Conservation (phyloP, 352 stramenopile species). For the Phytophthora pistaciae region DNA sequence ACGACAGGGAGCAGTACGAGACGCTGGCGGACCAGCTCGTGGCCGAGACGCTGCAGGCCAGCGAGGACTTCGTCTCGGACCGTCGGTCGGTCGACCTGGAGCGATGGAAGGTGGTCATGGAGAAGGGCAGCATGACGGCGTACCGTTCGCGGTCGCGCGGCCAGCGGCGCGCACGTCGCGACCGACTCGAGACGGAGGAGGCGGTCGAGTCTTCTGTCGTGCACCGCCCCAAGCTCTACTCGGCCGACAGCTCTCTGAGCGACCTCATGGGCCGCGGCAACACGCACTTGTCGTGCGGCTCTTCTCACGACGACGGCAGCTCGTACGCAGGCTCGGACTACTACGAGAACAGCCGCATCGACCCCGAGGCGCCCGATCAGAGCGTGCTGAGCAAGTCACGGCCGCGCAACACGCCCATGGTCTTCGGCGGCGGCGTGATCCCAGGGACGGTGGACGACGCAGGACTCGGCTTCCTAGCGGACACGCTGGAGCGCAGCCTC, state of each 20-base stretch:
- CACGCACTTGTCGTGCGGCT: slow-evolving; percentile 31
- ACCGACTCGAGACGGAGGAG: slow-evolving; percentile 30
- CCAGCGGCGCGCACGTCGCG: slow-evolving; percentile 11
- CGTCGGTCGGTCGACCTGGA: slow-evolving; percentile 26
- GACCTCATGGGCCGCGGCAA: slow-evolving; percentile 31
- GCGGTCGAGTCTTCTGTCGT: slow-evolving; percentile 33
- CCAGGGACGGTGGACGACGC: slow-evolving; percentile 44
- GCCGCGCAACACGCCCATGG: slow-evolving; percentile 29
- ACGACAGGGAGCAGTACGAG: slow-evolving; percentile 32
- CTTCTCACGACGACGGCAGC: slow-evolving; percentile 14
- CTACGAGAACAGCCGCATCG: slow-evolving; percentile 23
- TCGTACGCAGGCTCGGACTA: slow-evolving; percentile 22
- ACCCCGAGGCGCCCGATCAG: slow-evolving; percentile 27
- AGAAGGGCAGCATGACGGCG: slow-evolving; percentile 36
- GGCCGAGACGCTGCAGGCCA: slow-evolving; percentile 41
- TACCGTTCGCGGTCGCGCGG: slow-evolving; percentile 28
- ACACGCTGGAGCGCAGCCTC: slow-evolving; percentile 36
- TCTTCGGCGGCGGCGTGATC: slow-evolving; percentile 40
- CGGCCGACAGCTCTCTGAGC: slow-evolving; percentile 32
- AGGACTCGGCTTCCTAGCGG: slow-evolving; percentile 42
- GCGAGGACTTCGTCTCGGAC: slow-evolving; percentile 36
- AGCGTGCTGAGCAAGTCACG: slow-evolving; percentile 39
- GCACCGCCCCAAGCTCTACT: slow-evolving; percentile 42
- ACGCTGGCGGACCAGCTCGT: slow-evolving; percentile 40
- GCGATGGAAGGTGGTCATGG: slow-evolving; percentile 39